Percentiles rank a stretch among this genome's conserved stretches.
Evolutionary conservation across 169 alveolate genomes (phyloP).

Genomic region (Amoebophrya sp.): DNA sequence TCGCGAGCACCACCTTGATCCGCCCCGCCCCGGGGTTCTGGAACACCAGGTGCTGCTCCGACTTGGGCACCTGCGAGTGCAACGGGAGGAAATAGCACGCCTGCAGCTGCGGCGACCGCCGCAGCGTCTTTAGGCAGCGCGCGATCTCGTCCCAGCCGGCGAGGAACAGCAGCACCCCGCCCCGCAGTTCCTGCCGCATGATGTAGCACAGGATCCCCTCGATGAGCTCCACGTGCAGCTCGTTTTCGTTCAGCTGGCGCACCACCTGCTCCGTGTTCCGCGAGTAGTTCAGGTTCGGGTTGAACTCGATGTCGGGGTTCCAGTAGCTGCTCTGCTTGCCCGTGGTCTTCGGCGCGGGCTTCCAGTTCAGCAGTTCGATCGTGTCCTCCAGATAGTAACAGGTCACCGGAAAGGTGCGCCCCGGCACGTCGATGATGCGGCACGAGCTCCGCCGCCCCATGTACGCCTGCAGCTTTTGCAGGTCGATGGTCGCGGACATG

Average conservation of each 20-base stretch:
- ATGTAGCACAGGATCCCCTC: not conserved
- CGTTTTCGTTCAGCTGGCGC: not conserved
- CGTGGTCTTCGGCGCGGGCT: not conserved
- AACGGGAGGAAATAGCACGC: conserved; percentile 2
- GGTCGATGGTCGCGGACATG: conserved; percentile 6
- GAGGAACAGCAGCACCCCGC: conserved; percentile 11
- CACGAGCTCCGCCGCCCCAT: not conserved
- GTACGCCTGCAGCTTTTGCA: not conserved
- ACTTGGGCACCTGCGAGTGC: conserved; percentile 12
- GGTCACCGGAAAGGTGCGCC: not conserved
- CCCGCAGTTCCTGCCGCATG: not conserved
- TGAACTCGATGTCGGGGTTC: not conserved
- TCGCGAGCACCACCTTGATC: conserved; percentile 81
- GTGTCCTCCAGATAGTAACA: conserved; percentile 3
- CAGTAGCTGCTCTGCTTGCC: not conserved
- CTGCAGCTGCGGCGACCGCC: not conserved
- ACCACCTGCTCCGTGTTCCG: not conserved
- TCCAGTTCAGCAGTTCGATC: not conserved
- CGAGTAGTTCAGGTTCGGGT: not conserved
- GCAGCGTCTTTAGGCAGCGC: not conserved
- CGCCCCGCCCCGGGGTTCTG: conserved; percentile 47
- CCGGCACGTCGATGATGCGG: conserved; percentile 5
- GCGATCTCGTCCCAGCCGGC: conserved; percentile 13
- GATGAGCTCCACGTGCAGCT: not conserved
- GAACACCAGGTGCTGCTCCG: conserved; percentile 52